These are phyloP conservation scores for Mimosa pudica DNA, from an alignment of 306 rosid genomes.

Conservation along the genomic window DNA sequence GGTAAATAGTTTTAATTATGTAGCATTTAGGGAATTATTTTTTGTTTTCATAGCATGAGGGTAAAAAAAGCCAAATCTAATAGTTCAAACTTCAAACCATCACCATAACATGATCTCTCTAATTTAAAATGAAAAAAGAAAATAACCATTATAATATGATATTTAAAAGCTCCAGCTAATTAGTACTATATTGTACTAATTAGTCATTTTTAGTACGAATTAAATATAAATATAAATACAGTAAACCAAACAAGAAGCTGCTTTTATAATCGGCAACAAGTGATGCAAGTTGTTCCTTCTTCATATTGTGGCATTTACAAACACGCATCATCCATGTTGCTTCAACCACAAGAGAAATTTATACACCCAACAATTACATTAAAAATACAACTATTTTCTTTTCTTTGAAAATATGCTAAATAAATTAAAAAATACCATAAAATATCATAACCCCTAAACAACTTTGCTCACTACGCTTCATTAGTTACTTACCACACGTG, in stretches of 20 bases:
- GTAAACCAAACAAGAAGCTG: conserved; percentile 17
- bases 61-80: not conserved
- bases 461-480: no score
- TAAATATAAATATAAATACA: not conserved
- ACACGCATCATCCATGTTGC: conserved; percentile 42
- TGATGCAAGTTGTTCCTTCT: conserved; percentile 31
- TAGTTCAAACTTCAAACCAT: not conserved
- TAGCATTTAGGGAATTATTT: no score
- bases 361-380: not conserved
- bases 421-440: not conserved
- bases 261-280: conserved; percentile 16
- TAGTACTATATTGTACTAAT: not conserved
- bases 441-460: no score
- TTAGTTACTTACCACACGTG: no score
- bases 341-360: conserved; percentile 21
- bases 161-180: conserved; percentile 22
- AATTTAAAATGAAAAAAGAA: not conserved
- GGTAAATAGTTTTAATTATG: no score
- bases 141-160: not conserved
- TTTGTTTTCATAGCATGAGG: no score
- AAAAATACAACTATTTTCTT: not conserved
- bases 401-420: not conserved
- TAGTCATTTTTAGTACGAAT: not conserved
- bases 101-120: not conserved
- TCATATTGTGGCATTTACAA: conserved; percentile 34